A percentile compares a stretch with the other conserved stretches of the same genome.
Evolutionary conservation across 1,284 basidiomycete species (phyloP).

Genomic region (Apiotrichum montevideense): DNA sequence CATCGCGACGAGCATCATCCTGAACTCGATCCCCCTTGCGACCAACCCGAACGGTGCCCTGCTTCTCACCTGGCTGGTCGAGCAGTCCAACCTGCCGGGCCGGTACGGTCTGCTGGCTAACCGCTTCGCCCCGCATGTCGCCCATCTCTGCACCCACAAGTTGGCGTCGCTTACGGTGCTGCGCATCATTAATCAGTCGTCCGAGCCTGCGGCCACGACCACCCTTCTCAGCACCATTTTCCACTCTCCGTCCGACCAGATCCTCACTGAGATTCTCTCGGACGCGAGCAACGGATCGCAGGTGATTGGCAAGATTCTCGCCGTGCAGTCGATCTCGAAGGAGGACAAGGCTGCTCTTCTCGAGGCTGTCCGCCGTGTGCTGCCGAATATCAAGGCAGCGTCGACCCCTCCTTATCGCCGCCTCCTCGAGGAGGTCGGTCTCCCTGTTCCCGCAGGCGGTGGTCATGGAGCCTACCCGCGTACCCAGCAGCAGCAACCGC

Average conservation of each 20-base stretch:
- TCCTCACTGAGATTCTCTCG: slow-evolving; percentile 84
- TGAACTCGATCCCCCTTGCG: slow-evolving; percentile 95
- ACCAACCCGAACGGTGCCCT: slow-evolving; percentile 97
- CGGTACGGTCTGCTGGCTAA: slow-evolving; percentile 88
- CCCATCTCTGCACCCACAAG: slow-evolving; percentile 96
- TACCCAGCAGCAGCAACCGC: slow-evolving; percentile 8
- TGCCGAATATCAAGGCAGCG: slow-evolving; percentile 80
- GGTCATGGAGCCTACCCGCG: slow-evolving; percentile 5
- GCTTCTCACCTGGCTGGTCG: slow-evolving; percentile 91
- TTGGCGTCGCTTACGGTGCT: slow-evolving; percentile 89
- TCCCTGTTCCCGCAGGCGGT: slow-evolving; percentile 61
- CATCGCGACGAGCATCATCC: slow-evolving; percentile 85
- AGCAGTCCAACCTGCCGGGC: slow-evolving; percentile 86
- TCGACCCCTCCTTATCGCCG: slow-evolving; percentile 87
- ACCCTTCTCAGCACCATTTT: slow-evolving; percentile 74
- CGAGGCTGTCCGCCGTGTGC: slow-evolving; percentile 79
- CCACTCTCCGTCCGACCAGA: slow-evolving; percentile 74
- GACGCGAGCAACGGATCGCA: slow-evolving; percentile 94
- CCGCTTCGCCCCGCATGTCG: slow-evolving; percentile 90
- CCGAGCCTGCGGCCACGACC: slow-evolving; percentile 71
- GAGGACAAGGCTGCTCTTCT: slow-evolving; percentile 62
- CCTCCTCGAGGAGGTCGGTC: slow-evolving; percentile 85
- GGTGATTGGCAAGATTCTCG: slow-evolving; percentile 87
- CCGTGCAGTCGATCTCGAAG: slow-evolving; percentile 72
- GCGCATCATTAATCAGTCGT: slow-evolving; percentile 85